These are phyloP conservation scores for Cornus controversa DNA, from an alignment of 148 eudicot species.

Conservation along the genomic window DNA sequence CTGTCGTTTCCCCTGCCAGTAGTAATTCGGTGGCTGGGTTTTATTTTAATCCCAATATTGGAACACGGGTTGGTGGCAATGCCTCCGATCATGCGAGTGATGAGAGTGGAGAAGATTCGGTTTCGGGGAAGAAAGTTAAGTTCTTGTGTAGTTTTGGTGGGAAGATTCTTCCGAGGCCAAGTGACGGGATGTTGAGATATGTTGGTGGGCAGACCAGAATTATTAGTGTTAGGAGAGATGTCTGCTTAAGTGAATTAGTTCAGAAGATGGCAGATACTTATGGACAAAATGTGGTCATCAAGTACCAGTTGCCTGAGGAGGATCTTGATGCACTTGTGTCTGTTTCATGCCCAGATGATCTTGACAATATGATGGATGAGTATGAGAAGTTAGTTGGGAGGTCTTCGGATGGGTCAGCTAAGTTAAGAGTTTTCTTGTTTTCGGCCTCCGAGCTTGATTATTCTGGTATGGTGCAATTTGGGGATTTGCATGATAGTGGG, in stretches of 20 bases:
- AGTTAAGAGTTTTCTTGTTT: constrained; percentile 83
- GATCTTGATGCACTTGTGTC: constrained; percentile 95
- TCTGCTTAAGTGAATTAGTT: constrained; percentile 57
- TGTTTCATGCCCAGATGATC: constrained; percentile 81
- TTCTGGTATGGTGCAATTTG: constrained; percentile 45
- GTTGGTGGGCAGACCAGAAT: constrained; percentile 95
- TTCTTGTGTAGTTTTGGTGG: constrained; percentile 94
- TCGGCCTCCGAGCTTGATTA: constrained; percentile 62
- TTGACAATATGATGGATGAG: constrained; percentile 98
- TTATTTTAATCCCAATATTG: constrained; percentile 29
- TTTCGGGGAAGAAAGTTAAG: constrained; percentile 70
- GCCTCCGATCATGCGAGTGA: constrained; percentile 56
- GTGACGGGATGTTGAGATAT: constrained; percentile 82
- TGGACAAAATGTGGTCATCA: constrained; percentile 60
- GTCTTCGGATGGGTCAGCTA: constrained; percentile 75
- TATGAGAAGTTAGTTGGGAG: constrained; percentile 70
- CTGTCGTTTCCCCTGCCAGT: constrained; percentile 27
- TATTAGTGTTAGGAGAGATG: constrained; percentile 65
- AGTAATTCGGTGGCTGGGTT: constrained; percentile 22
- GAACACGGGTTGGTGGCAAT: constrained; percentile 27
- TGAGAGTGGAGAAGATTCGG: constrained; percentile 65
- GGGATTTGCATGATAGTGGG: constrained; percentile 62
- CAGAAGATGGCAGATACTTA: constrained; percentile 66
- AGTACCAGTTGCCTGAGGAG: constrained; percentile 92
- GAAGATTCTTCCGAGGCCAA: constrained; percentile 82